phyloP scores from a whole-genome alignment of 2,329 filamentous ascomycete genomes.

The Claviceps paspali region DNA sequence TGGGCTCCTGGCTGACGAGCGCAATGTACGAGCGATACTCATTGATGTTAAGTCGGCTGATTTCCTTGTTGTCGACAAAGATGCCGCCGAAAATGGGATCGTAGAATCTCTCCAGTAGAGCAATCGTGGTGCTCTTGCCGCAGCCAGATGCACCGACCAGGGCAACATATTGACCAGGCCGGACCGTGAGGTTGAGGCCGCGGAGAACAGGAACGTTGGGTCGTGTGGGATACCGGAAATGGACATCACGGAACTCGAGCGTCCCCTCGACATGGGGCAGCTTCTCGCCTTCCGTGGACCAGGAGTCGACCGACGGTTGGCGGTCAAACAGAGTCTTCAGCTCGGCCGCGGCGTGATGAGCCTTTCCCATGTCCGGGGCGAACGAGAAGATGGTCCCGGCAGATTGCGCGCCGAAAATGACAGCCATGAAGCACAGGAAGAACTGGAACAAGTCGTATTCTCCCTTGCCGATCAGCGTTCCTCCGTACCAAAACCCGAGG shows the following conservation, averaged over 20 bases:
- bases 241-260: slow-evolving; percentile 82
- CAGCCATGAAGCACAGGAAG: slow-evolving; percentile 76
- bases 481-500: slow-evolving; percentile 87
- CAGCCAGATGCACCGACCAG: slow-evolving; percentile 90
- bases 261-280: slow-evolving; percentile 53
- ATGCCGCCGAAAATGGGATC: slow-evolving; percentile 71
- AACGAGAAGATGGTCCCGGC: slow-evolving; percentile 83
- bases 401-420: slow-evolving; percentile 86
- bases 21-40: slow-evolving; percentile 73
- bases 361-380: slow-evolving; percentile 86
- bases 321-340: slow-evolving; percentile 76
- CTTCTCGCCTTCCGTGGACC: slow-evolving; percentile 53
- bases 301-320: slow-evolving; percentile 66
- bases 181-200: slow-evolving; percentile 59
- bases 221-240: slow-evolving; percentile 86
- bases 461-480: slow-evolving; percentile 51
- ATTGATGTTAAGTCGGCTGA: slow-evolving; percentile 67
- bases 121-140: slow-evolving; percentile 88
- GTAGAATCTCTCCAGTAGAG: slow-evolving; percentile 86
- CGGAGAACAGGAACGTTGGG: slow-evolving; percentile 85
- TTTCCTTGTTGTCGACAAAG: slow-evolving; percentile 69
- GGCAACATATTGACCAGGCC: slow-evolving; percentile 70
- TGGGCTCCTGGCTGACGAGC: slow-evolving; percentile 87
- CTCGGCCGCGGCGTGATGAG: slow-evolving; percentile 65
- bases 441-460: slow-evolving; percentile 77